A percentile compares a stretch with the other conserved stretches of the same genome.
Conservation (phyloP, 2,329 filamentous ascomycete species). For the Curvularia eragrostidis region DNA sequence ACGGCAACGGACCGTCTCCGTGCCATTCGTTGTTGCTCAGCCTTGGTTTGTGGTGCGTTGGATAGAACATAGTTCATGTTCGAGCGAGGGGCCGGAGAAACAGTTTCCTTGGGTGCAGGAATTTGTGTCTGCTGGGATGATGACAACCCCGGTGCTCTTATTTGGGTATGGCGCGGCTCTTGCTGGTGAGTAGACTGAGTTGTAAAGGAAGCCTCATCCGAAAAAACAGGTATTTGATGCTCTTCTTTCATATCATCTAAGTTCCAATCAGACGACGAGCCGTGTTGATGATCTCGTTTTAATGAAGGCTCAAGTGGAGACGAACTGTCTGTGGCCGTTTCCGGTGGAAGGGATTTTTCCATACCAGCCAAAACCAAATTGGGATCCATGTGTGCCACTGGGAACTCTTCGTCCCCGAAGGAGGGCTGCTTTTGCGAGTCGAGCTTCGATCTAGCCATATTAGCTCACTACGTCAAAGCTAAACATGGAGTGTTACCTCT, state of each 20-base stretch:
- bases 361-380: slow-evolving; percentile 39
- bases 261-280: slow-evolving; percentile 23
- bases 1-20: slow-evolving; percentile 34
- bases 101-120: not conserved
- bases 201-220: not conserved
- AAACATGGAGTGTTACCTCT: slow-evolving; percentile 47
- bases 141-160: slow-evolving; percentile 1
- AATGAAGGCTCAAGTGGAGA: slow-evolving; percentile 32
- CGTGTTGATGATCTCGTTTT: slow-evolving; percentile 30
- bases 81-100: not conserved
- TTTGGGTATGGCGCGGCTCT: slow-evolving; percentile 1
- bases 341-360: slow-evolving; percentile 27
- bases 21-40: slow-evolving; percentile 38
- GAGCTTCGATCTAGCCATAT: slow-evolving; percentile 37
- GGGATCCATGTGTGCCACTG: slow-evolving; percentile 39
- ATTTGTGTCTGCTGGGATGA: not conserved
- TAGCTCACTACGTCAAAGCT: slow-evolving; percentile 10
- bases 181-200: slow-evolving; percentile 4
- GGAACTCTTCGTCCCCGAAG: slow-evolving; percentile 16
- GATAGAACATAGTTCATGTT: slow-evolving; percentile 5
- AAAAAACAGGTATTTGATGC: not conserved
- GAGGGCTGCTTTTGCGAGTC: slow-evolving; percentile 10
- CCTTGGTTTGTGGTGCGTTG: slow-evolving; percentile 38
- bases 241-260: not conserved
- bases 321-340: slow-evolving; percentile 25